Conservation (phyloP, 2,329 filamentous ascomycete genomes). For the Cordyceps militaris region DNA sequence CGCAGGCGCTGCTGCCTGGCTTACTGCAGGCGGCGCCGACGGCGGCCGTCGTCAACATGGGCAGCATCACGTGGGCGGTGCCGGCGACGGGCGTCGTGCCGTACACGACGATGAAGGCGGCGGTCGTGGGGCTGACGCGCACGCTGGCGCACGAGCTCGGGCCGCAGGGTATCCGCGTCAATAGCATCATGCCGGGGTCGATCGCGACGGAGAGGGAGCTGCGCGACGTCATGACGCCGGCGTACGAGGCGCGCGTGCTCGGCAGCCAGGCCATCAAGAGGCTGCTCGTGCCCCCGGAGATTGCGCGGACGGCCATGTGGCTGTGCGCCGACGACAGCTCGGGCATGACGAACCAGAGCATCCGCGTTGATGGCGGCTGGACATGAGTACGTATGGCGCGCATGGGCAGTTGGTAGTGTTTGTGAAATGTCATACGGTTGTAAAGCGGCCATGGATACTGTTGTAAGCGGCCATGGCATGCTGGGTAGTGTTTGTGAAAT, state of each 20-base stretch:
- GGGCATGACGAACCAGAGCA: constrained; percentile 37
- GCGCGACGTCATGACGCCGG: constrained; percentile 35
- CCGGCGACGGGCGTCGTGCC: constrained; percentile 46
- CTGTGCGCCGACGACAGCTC: constrained; percentile 39
- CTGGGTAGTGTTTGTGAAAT: no score
- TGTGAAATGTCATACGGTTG: no score
- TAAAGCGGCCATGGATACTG: no score
- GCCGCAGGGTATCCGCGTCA: constrained; percentile 42
- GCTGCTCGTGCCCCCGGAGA: constrained; percentile 34
- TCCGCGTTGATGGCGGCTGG: constrained; percentile 29
- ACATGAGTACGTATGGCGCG: constrained; percentile 32
- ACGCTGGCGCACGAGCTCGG: constrained; percentile 52
- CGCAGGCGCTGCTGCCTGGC: constrained; percentile 64
- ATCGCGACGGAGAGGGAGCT: constrained; percentile 40
- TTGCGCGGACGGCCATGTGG: constrained; percentile 40
- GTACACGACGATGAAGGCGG: constrained; percentile 54
- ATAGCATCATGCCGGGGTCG: constrained; percentile 43
- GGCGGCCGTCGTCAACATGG: constrained; percentile 49
- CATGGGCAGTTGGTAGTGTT: no score
- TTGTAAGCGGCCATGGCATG: no score
- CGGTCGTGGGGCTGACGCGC: constrained; percentile 52
- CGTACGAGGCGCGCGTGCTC: constrained; percentile 33
- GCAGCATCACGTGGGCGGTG: constrained; percentile 45
- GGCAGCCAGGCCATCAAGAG: constrained; percentile 35
- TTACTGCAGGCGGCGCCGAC: constrained; percentile 61